phyloP scores from a whole-genome alignment of 306 rosid genomes.

The Bauhinia variegata region DNA sequence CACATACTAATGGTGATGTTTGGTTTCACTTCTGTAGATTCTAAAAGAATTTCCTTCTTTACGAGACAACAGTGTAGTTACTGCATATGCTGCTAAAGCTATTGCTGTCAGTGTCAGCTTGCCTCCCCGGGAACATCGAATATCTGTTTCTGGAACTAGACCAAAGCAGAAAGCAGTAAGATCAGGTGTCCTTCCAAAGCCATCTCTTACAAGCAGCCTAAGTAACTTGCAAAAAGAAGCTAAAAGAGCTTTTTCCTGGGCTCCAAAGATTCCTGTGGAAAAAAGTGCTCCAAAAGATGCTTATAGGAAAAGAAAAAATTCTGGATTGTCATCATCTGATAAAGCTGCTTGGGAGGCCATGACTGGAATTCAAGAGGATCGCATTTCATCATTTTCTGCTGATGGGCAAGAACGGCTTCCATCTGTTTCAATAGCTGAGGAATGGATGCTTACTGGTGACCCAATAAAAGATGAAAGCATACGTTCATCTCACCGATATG shows the following conservation, averaged over 20 bases:
- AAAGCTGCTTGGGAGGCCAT: slow-evolving; percentile 98
- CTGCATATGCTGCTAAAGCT: slow-evolving; percentile 83
- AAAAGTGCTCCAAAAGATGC: slow-evolving; percentile 79
- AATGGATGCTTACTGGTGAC: slow-evolving; percentile 97
- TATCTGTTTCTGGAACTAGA: slow-evolving; percentile 78
- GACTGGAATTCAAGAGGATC: slow-evolving; percentile 98
- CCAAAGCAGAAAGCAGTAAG: slow-evolving; percentile 76
- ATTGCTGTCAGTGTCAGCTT: slow-evolving; percentile 78
- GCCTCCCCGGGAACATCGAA: slow-evolving; percentile 88
- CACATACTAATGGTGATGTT: slow-evolving; percentile 18
- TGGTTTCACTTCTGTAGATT: slow-evolving; percentile 58
- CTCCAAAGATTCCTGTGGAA: slow-evolving; percentile 77
- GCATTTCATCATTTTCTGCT: slow-evolving; percentile 63
- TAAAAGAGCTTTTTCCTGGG: slow-evolving; percentile 96
- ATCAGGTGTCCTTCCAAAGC: slow-evolving; percentile 63
- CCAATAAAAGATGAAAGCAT: slow-evolving; percentile 69
- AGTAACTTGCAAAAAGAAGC: slow-evolving; percentile 97
- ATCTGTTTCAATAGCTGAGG: slow-evolving; percentile 84
- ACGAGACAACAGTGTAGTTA: slow-evolving; percentile 75
- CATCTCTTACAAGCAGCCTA: slow-evolving; percentile 83
- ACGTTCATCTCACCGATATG: slow-evolving; percentile 87
- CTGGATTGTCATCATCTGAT: slow-evolving; percentile 90
- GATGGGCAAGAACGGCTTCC: slow-evolving; percentile 97
- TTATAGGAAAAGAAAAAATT: slow-evolving; percentile 91
- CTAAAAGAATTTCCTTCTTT: slow-evolving; percentile 86